Evolutionary conservation across 2,329 filamentous ascomycete species (phyloP).

Genomic region (Pezicula neosporulosa): DNA sequence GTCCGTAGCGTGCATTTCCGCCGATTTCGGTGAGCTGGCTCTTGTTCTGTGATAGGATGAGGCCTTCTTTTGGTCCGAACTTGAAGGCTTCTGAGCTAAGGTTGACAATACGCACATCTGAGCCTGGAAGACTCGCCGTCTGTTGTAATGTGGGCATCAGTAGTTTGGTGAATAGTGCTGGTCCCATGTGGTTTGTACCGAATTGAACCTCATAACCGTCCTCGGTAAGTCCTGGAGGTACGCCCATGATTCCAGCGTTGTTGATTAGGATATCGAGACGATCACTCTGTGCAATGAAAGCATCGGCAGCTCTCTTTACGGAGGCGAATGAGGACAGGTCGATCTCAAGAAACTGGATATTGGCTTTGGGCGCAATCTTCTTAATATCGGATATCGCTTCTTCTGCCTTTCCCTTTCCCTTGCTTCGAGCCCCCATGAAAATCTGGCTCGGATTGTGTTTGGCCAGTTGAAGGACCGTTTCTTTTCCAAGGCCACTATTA

Average conservation of each 20-base stretch:
- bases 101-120: slow-evolving; percentile 5
- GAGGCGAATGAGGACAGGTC: slow-evolving; percentile 40
- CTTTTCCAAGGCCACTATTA: slow-evolving; percentile 39
- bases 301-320: slow-evolving; percentile 35
- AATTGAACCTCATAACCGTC: slow-evolving; percentile 46
- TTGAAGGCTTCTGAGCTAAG: background rate
- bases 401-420: slow-evolving; percentile 28
- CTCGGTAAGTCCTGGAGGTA: slow-evolving; percentile 30
- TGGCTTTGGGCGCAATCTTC: slow-evolving; percentile 12
- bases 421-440: slow-evolving; percentile 32
- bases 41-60: background rate
- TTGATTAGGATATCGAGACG: slow-evolving; percentile 40
- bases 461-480: slow-evolving; percentile 34
- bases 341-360: slow-evolving; percentile 33
- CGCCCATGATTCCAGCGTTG: slow-evolving; percentile 40
- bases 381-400: slow-evolving; percentile 34
- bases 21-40: background rate
- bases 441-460: slow-evolving; percentile 33
- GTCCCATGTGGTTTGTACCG: slow-evolving; percentile 43
- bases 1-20: slow-evolving; percentile 30
- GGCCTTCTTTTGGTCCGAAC: background rate
- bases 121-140: slow-evolving; percentile 6
- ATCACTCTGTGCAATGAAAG: slow-evolving; percentile 29
- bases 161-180: slow-evolving; percentile 37
- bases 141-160: slow-evolving; percentile 28